Conservation (phyloP, 2,329 filamentous ascomycete genomes). For the Neonectria faginata region DNA sequence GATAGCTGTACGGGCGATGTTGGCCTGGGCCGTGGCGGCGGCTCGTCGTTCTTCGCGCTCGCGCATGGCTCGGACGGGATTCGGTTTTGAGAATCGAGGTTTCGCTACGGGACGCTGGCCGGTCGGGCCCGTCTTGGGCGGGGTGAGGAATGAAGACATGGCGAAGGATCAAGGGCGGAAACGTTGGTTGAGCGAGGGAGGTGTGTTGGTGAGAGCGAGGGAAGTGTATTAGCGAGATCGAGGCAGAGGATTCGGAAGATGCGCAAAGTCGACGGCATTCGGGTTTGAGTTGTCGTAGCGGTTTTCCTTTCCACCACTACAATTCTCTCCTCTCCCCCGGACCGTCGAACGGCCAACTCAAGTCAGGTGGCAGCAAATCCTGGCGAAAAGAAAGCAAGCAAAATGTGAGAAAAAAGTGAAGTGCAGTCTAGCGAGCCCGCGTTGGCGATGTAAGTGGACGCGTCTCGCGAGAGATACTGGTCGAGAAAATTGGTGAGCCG, state of each 20-base stretch:
- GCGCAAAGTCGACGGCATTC: constrained; percentile 12
- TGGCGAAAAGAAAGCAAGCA: too few relatives aligned
- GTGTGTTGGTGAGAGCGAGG: too few relatives aligned
- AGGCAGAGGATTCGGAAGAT: neutral
- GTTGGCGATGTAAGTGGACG: constrained; percentile 26
- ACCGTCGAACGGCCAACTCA: constrained; percentile 32
- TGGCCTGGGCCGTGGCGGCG: constrained; percentile 47
- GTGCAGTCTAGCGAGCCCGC: neutral
- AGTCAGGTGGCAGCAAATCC: neutral
- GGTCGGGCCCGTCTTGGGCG: constrained; percentile 51
- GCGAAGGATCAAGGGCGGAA: constrained; percentile 19
- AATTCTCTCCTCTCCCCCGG: constrained; percentile 24
- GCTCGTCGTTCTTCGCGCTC: constrained; percentile 62
- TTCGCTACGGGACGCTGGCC: constrained; percentile 45
- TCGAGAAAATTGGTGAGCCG: constrained; percentile 40
- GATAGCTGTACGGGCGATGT: constrained; percentile 46
- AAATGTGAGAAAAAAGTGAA: neutral
- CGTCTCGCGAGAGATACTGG: constrained; percentile 40
- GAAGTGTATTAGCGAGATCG: neutral
- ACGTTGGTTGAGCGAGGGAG: constrained; percentile 1
- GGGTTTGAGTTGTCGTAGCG: neutral
- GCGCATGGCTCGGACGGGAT: constrained; percentile 63
- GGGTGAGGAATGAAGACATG: constrained; percentile 63
- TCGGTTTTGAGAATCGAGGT: constrained; percentile 59
- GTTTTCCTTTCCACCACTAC: neutral